Evolutionary conservation across 2,329 filamentous ascomycete species (phyloP).

Genomic region (Ophiostoma australiae): DNA sequence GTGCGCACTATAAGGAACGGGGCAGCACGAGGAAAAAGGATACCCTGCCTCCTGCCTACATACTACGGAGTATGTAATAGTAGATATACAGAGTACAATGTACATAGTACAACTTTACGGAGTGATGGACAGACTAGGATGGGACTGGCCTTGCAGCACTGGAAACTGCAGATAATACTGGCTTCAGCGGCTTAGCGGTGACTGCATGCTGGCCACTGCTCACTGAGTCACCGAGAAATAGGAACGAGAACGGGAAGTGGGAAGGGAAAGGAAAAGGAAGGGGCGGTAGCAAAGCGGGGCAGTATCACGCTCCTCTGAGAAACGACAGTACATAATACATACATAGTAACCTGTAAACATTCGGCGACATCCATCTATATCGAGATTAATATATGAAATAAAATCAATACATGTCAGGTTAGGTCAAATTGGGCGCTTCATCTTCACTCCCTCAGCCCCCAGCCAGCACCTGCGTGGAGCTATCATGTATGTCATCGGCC

Average conservation of each 20-base stretch:
- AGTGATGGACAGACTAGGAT: not conserved
- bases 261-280: not conserved
- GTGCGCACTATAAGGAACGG: conserved; percentile 24
- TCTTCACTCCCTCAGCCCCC: not conserved
- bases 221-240: not conserved
- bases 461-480: not conserved
- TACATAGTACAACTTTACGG: not conserved
- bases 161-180: not conserved
- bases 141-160: not conserved
- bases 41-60: not conserved
- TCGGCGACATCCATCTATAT: not conserved
- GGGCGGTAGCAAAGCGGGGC: not conserved
- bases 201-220: not conserved
- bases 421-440: not conserved
- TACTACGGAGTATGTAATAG: too few relatives aligned
- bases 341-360: too few relatives aligned
- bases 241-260: too few relatives aligned
- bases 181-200: not conserved
- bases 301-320: not conserved
- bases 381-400: not conserved
- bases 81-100: too few relatives aligned
- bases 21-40: conserved; percentile 10
- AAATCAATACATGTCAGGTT: not conserved
- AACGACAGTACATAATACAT: not conserved
- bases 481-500: not conserved